Percentiles rank a stretch among this genome's conserved stretches.
These are phyloP conservation scores for Sclerotinia trifoliorum DNA, from an alignment of 2,329 filamentous ascomycete genomes.

Conservation along the genomic window DNA sequence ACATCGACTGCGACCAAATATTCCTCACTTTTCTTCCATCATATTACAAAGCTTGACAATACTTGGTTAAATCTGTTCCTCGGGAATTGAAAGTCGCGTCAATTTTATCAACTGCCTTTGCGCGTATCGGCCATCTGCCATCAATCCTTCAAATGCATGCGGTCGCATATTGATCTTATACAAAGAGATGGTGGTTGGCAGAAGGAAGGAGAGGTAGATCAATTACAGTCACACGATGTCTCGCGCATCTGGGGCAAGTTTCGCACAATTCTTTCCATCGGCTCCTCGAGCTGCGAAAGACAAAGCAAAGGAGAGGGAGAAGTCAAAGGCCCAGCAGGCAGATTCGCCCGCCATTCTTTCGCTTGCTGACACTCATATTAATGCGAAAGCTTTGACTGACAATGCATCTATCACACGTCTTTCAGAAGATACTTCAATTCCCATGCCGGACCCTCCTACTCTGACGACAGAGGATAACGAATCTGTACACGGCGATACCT, in stretches of 20 bases:
- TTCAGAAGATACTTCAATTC: constrained; percentile 28
- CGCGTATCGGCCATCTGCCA: constrained; percentile 31
- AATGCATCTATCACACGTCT: constrained; percentile 35
- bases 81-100: constrained; percentile 27
- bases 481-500: constrained; percentile 61
- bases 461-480: constrained; percentile 54
- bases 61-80: constrained; percentile 17
- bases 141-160: constrained; percentile 34
- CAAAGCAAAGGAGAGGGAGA: constrained; percentile 60
- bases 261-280: constrained; percentile 83
- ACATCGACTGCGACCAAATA: constrained; percentile 23
- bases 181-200: constrained; percentile 39
- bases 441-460: constrained; percentile 31
- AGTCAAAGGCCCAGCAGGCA: constrained; percentile 47
- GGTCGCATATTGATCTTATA: constrained; percentile 30
- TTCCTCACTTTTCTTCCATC: constrained; percentile 1
- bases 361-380: constrained; percentile 40
- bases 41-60: neutral
- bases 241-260: constrained; percentile 73
- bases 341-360: constrained; percentile 38
- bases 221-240: constrained; percentile 60
- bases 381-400: constrained; percentile 37
- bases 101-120: constrained; percentile 26
- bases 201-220: constrained; percentile 39
- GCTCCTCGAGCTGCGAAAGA: constrained; percentile 59